Evolutionary conservation across 495 filamentous ascomycete genomes (phyloP).

Genomic region (Neurospora sublineolata): DNA sequence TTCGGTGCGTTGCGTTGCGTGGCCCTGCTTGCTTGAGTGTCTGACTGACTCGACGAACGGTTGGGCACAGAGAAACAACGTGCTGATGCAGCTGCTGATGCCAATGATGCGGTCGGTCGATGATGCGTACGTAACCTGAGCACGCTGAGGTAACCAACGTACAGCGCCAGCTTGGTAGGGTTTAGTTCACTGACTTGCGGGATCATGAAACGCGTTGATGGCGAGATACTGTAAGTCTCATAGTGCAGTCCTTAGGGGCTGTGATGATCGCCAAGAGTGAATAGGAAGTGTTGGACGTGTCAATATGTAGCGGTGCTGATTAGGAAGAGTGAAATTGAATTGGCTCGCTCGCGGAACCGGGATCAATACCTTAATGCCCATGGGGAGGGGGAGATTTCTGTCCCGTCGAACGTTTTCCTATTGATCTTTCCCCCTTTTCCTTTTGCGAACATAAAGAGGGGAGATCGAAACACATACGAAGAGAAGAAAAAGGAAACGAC

Average conservation of each 20-base stretch:
- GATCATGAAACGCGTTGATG: neutral
- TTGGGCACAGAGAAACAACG: neutral
- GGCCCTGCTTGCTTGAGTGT: neutral
- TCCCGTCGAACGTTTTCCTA: neutral
- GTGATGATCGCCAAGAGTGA: neutral
- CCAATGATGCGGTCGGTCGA: neutral
- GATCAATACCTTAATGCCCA: neutral
- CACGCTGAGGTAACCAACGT: neutral
- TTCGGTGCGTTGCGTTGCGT: neutral
- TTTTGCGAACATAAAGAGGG: neutral
- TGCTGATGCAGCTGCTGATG: neutral
- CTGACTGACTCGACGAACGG: neutral
- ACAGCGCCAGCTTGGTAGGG: neutral
- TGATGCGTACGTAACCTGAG: neutral
- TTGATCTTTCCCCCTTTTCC: neutral
- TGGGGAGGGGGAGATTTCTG: neutral
- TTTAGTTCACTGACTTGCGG: neutral
- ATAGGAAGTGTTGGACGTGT: neutral
- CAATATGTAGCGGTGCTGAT: neutral
- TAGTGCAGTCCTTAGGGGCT: neutral
- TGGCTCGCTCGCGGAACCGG: neutral
- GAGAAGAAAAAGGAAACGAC: neutral
- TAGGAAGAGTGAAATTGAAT: neutral
- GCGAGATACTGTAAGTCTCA: neutral
- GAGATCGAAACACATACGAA: neutral